Evolutionary conservation across 1,284 basidiomycete genomes (phyloP).

Genomic region (Ustilago sp.): DNA sequence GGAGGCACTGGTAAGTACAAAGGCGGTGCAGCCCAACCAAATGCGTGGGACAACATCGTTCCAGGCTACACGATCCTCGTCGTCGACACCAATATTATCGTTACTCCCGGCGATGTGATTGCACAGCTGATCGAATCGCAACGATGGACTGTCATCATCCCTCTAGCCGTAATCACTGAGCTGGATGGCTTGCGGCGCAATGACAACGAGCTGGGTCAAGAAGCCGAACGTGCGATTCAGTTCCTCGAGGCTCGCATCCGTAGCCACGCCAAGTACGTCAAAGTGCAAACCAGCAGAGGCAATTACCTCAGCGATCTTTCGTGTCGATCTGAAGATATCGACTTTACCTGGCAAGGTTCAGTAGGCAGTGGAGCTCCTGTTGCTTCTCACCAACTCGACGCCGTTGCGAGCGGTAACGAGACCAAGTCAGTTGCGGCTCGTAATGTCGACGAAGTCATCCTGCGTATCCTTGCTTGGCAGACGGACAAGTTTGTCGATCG

Average conservation of each 20-base stretch:
- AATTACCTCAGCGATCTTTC: conserved; percentile 89
- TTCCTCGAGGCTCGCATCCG: conserved; percentile 83
- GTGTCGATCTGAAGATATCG: conserved; percentile 86
- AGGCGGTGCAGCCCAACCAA: conserved; percentile 19
- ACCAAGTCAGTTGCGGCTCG: conserved; percentile 73
- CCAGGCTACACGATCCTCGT: conserved; percentile 91
- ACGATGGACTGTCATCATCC: conserved; percentile 88
- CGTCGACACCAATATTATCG: conserved; percentile 90
- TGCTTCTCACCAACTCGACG: conserved; percentile 20
- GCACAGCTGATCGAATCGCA: conserved; percentile 80
- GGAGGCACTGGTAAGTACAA: conserved; percentile 57
- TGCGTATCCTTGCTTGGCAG: conserved; percentile 91
- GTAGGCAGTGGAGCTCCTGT: background rate
- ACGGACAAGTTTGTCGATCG: conserved; percentile 90
- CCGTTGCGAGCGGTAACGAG: conserved; percentile 6
- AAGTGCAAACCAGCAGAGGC: conserved; percentile 92
- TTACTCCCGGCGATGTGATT: conserved; percentile 70
- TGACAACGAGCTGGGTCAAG: conserved; percentile 75
- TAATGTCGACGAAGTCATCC: conserved; percentile 93
- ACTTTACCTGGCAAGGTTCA: conserved; percentile 72
- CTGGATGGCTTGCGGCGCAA: conserved; percentile 87
- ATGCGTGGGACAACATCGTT: conserved; percentile 72
- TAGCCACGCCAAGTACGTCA: conserved; percentile 80
- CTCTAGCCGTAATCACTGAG: conserved; percentile 85
- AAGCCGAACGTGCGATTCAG: conserved; percentile 78